Conservation (phyloP, 495 filamentous ascomycete species). For the Cryomyces antarcticus region DNA sequence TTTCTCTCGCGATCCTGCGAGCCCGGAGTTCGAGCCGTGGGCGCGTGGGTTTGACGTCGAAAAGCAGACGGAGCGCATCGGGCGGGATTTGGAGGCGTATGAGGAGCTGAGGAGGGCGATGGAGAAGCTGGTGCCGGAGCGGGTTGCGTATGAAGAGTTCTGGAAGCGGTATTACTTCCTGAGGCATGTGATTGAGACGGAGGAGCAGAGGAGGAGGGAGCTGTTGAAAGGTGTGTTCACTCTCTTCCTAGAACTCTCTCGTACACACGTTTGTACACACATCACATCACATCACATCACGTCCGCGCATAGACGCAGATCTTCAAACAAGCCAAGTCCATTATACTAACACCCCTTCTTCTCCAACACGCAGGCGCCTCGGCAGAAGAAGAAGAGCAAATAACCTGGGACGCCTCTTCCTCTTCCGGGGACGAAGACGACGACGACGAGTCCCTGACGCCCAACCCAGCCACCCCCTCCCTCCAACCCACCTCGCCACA, state of each 20-base stretch:
- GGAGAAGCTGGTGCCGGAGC: constrained; percentile 88
- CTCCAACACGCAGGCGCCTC: constrained; percentile 24
- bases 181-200: constrained; percentile 81
- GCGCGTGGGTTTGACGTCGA: constrained; percentile 59
- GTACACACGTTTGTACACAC: neutral
- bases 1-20: constrained; percentile 64
- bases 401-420: constrained; percentile 51
- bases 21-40: constrained; percentile 56
- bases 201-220: constrained; percentile 77
- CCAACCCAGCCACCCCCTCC: constrained; percentile 12
- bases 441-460: constrained; percentile 36
- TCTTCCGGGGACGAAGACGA: constrained; percentile 16
- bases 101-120: constrained; percentile 74
- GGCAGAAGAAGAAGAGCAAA: constrained; percentile 49
- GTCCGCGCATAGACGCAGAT: neutral
- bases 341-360: neutral
- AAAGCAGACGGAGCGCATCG: constrained; percentile 68
- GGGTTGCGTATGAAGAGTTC: constrained; percentile 70
- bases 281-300: neutral
- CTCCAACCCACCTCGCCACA: constrained; percentile 1
- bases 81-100: constrained; percentile 66
- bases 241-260: neutral
- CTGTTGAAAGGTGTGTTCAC: constrained; percentile 61
- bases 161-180: constrained; percentile 96
- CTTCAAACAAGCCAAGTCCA: neutral